Evolutionary conservation across 139 green algal genomes (phyloP).

Genomic region (Tetradesmus lagerheimii): DNA sequence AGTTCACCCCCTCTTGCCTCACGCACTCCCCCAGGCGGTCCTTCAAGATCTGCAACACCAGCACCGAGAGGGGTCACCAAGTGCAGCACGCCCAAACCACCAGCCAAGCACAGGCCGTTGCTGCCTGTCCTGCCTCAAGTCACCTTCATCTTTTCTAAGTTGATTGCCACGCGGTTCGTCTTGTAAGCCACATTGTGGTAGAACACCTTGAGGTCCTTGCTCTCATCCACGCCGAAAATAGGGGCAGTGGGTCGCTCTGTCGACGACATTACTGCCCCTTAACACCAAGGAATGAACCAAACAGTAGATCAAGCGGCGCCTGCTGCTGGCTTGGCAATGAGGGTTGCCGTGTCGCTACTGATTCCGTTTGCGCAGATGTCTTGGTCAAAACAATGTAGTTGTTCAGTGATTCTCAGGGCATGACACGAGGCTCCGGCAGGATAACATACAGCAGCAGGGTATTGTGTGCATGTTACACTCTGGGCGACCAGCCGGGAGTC

Average conservation of each 20-base stretch:
- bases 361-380: neutral
- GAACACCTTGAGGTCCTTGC: conserved; percentile 43
- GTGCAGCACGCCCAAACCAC: neutral
- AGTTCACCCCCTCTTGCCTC: conserved; percentile 37
- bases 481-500: too few species aligned
- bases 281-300: neutral
- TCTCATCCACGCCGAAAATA: conserved; percentile 45
- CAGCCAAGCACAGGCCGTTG: neutral
- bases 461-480: too few species aligned
- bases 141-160: conserved; percentile 57
- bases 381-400: neutral
- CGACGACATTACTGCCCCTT: conserved; percentile 2
- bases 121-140: neutral
- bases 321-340: neutral
- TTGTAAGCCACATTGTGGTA: conserved; percentile 55
- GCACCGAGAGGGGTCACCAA: neutral
- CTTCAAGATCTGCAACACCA: conserved; percentile 48
- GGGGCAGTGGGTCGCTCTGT: conserved; percentile 30
- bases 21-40: conserved; percentile 46
- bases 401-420: neutral
- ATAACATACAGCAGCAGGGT: too few species aligned
- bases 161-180: conserved; percentile 46
- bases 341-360: neutral
- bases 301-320: neutral
- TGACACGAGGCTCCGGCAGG: too few species aligned